phyloP scores from a whole-genome alignment of 2,329 filamentous ascomycete species.

The Alternaria conjuncta region DNA sequence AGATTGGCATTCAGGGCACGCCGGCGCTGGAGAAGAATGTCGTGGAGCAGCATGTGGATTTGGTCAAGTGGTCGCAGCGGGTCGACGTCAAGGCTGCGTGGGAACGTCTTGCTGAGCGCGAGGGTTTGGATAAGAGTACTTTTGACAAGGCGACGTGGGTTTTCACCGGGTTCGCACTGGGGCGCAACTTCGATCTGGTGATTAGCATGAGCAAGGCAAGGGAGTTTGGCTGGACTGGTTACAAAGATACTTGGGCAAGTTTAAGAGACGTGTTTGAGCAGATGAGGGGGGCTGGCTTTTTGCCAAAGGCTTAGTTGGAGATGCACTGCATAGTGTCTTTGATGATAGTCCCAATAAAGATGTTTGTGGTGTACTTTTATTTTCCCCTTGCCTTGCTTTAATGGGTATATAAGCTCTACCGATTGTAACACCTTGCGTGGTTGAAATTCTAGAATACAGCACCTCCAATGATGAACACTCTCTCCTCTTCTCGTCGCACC shows the following conservation, averaged over 20 bases:
- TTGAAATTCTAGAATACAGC: constrained; percentile 66
- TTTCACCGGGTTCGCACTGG: constrained; percentile 53
- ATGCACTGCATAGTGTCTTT: neutral
- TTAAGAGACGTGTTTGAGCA: constrained; percentile 46
- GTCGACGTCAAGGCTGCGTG: constrained; percentile 50
- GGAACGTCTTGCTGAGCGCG: constrained; percentile 42
- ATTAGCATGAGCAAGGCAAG: constrained; percentile 57
- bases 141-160: constrained; percentile 56
- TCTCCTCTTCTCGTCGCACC: constrained; percentile 89
- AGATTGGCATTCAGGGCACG: constrained; percentile 16
- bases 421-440: neutral
- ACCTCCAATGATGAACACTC: constrained; percentile 96
- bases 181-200: constrained; percentile 51
- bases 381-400: neutral
- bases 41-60: constrained; percentile 50
- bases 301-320: constrained; percentile 12
- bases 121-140: constrained; percentile 47
- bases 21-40: constrained; percentile 21
- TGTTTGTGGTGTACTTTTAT: neutral
- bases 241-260: constrained; percentile 45
- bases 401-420: neutral
- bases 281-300: constrained; percentile 38
- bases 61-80: constrained; percentile 51
- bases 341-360: neutral
- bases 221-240: constrained; percentile 54